Evolutionary conservation across 352 stramenopile species (phyloP).

Genomic region (Phytophthora quininea): DNA sequence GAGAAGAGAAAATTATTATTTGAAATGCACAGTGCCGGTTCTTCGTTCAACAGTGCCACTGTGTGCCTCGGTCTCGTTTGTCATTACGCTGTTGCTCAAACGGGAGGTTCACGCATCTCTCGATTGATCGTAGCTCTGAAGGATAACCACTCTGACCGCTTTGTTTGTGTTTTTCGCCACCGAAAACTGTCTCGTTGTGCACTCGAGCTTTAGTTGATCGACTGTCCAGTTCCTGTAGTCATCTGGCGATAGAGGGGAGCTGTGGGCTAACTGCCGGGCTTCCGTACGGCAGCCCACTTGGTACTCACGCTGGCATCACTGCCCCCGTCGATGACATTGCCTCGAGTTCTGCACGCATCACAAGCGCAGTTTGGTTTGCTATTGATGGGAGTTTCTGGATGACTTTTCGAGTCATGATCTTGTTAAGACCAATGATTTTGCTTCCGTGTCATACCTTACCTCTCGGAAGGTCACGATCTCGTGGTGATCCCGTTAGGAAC

Average conservation of each 20-base stretch:
- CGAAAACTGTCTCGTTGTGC: slow-evolving; percentile 1
- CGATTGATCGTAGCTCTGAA: slow-evolving; percentile 1
- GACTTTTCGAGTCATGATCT: background rate
- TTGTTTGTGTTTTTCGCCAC: slow-evolving; percentile 16
- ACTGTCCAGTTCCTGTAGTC: slow-evolving; percentile 18
- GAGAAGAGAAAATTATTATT: slow-evolving; percentile 4
- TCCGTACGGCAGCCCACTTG: background rate
- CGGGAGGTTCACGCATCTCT: slow-evolving; percentile 1
- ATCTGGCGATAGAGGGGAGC: slow-evolving; percentile 84
- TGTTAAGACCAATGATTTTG: background rate
- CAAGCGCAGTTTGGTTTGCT: background rate
- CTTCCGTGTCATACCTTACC: background rate
- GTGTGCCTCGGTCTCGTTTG: background rate
- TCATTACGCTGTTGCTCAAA: background rate
- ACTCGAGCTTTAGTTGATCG: slow-evolving; percentile 19
- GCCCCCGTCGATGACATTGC: background rate
- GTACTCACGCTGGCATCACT: background rate
- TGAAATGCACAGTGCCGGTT: slow-evolving; percentile 6
- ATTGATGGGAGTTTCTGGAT: background rate
- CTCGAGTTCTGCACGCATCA: too few relatives aligned
- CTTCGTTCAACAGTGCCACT: background rate
- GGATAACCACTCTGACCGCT: slow-evolving; percentile 1
- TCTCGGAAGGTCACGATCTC: background rate
- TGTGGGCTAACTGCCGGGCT: slow-evolving; percentile 42
- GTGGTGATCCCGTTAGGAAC: background rate